Evolutionary conservation across 352 stramenopile species (phyloP), one percentile per base, ranked within the genome.

Genomic region (Aphanomyces stellatus): DNA sequence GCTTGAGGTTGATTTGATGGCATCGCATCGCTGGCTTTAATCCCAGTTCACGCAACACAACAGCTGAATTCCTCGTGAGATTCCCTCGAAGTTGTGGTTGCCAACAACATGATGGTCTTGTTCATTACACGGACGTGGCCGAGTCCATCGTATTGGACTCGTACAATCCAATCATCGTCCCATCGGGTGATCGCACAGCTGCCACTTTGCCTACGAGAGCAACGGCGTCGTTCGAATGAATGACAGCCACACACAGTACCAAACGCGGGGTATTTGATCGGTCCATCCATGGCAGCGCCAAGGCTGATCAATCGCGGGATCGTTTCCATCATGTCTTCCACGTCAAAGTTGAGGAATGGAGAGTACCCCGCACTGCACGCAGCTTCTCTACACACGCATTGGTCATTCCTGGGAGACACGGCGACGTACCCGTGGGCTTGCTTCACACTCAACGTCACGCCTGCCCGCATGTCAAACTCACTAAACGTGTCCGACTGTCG

Each of bases 81-180:
- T n/a, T n/a, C n/a, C n/a, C n/a, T n/a, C n/a, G n/a, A n/a, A n/a
- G n/a, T n/a, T n/a, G n/a, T n/a, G n/a, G n/a, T n/a, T n/a, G n/a
- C n/a, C n/a, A n/a, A n/a, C n/a, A n/a, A n/a, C n/a, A n/a, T n/a
- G n/a, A n/a, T n/a, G n/a, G n/a, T n/a, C n/a, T n/a, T 46, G 37
- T 46, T 11, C n/a, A 46, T 77, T 66, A 91, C 70, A 75, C 79
- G 6, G 85, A 91, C 53, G 85, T 93, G 48, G 90, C 85, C 53
- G 87, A 90, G 4, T 91, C 83, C 83, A 82, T 91, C 51, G 83
- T 86, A 67, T 96, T 95, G 27, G 88, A 84, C 65, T 96, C 87
- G 70, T 96, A 97, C 27, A 97, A 77, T 3, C 89, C 89, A 61
- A 97, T 95, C 89, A 97, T 97, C 56, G 95, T 85, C 43, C 89